Percentiles rank a stretch among this genome's conserved stretches.
Conservation (phyloP, 2,329 filamentous ascomycete species). For the Drechslerella stenobrocha region DNA sequence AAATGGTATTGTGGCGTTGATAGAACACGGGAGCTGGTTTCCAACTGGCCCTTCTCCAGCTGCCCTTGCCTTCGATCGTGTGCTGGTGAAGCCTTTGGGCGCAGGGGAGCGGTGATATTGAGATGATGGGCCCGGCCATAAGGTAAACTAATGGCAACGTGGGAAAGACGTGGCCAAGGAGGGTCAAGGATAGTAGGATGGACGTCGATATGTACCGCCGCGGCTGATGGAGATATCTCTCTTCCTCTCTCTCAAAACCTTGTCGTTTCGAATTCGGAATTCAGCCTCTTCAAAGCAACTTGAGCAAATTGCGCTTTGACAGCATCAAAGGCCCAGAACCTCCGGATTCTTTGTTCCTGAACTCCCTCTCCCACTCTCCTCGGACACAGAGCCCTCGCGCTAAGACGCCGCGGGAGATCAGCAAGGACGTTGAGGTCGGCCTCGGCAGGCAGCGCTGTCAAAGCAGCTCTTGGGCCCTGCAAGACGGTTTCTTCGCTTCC, state of each 20-base stretch:
- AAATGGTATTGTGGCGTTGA: slow-evolving; percentile 3
- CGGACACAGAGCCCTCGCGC: slow-evolving; percentile 8
- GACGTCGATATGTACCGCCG: neutral
- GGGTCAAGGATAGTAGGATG: neutral
- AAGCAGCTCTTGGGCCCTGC: neutral
- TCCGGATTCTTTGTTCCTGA: neutral
- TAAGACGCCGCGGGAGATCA: slow-evolving; percentile 46
- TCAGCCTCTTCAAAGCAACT: slow-evolving; percentile 1
- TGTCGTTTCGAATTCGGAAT: slow-evolving; percentile 2
- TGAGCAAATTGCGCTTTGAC: neutral
- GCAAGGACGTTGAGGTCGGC: slow-evolving; percentile 21
- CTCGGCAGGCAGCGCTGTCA: slow-evolving; percentile 26
- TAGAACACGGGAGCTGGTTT: neutral
- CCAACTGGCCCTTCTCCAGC: neutral
- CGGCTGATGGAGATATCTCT: slow-evolving; percentile 3
- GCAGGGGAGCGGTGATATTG: slow-evolving; percentile 15
- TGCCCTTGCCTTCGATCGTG: slow-evolving; percentile 10
- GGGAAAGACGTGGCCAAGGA: neutral
- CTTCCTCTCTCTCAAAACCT: neutral
- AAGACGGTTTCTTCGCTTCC: slow-evolving; percentile 25
- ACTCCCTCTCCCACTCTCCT: neutral
- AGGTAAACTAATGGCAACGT: slow-evolving; percentile 10
- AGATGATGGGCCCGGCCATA: neutral
- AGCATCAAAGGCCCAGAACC: neutral
- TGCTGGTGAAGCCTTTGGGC: slow-evolving; percentile 24